These are phyloP conservation scores for Globisporangium alternatum DNA, from an alignment of 352 stramenopile genomes.

Conservation along the genomic window DNA sequence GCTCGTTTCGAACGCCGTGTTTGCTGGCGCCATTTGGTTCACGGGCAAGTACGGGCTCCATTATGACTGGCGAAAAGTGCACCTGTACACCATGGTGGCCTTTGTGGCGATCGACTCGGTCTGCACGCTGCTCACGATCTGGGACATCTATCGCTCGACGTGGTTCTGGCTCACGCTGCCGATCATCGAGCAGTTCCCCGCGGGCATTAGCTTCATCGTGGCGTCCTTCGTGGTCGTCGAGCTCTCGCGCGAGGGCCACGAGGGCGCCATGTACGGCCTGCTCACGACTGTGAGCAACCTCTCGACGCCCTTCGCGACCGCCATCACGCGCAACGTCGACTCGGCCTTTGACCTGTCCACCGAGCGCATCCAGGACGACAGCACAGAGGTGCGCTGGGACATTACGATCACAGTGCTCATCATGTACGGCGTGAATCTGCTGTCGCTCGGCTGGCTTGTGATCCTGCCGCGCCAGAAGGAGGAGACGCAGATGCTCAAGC, in stretches of 20 bases:
- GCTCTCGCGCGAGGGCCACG: slow-evolving; percentile 48
- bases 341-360: slow-evolving; percentile 38
- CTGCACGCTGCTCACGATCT: slow-evolving; percentile 43
- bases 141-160: slow-evolving; percentile 41
- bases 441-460: slow-evolving; percentile 45
- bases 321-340: slow-evolving; percentile 41
- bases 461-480: slow-evolving; percentile 67
- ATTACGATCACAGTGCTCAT: slow-evolving; percentile 50
- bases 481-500: slow-evolving; percentile 64
- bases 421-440: slow-evolving; percentile 50
- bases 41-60: slow-evolving; percentile 52
- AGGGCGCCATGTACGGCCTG: slow-evolving; percentile 63
- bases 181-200: slow-evolving; percentile 42
- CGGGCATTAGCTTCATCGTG: slow-evolving; percentile 55
- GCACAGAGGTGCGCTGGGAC: slow-evolving; percentile 35
- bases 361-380: slow-evolving; percentile 55
- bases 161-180: slow-evolving; percentile 56
- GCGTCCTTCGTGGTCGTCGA: slow-evolving; percentile 59
- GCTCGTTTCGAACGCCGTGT: slow-evolving; percentile 30
- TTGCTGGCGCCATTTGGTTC: slow-evolving; percentile 34
- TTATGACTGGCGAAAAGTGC: slow-evolving; percentile 52
- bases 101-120: slow-evolving; percentile 38
- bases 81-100: slow-evolving; percentile 26
- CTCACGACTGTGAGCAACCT: slow-evolving; percentile 66
- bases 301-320: slow-evolving; percentile 35